phyloP scores from a whole-genome alignment of 1,284 basidiomycete genomes.

The Athelia psychrophila region DNA sequence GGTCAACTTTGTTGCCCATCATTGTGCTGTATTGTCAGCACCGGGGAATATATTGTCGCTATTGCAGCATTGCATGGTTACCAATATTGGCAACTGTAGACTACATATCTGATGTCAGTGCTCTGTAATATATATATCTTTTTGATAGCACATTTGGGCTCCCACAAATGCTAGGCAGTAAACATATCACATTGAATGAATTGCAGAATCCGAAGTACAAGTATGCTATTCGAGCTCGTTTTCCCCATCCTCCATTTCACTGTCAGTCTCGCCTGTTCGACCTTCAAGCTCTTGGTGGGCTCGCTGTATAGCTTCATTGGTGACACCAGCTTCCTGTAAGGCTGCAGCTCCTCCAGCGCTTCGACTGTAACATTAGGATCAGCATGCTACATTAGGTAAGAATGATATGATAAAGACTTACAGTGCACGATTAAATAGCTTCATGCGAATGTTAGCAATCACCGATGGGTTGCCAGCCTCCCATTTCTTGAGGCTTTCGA shows the following conservation, averaged over 20 bases:
- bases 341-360: neutral
- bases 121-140: neutral
- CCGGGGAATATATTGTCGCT: neutral
- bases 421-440: constrained; percentile 1
- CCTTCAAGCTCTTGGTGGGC: neutral
- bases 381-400: neutral
- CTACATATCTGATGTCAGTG: neutral
- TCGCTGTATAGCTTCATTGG: neutral
- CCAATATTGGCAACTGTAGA: neutral
- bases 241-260: neutral
- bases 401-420: neutral
- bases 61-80: neutral
- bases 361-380: neutral
- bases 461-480: neutral
- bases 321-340: neutral
- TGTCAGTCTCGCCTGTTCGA: neutral
- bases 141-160: neutral
- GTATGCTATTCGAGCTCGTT: neutral
- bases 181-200: neutral
- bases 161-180: neutral
- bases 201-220: neutral
- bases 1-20: neutral
- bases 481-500: neutral
- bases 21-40: neutral
- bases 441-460: neutral